phyloP scores from a whole-genome alignment of 768 basidiomycete species.

The Naganishia onofrii region DNA sequence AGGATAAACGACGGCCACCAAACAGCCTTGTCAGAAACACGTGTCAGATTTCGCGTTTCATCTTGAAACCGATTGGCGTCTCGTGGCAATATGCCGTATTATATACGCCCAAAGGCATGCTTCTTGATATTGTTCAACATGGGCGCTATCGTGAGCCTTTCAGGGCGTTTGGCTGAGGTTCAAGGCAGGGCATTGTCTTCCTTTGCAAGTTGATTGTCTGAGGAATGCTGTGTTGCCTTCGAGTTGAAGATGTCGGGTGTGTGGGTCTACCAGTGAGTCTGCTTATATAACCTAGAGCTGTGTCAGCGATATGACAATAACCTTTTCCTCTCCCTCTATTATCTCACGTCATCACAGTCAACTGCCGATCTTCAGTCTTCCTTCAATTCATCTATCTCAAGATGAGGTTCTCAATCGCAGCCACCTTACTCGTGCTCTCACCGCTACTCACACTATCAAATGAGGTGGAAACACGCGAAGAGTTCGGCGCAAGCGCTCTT shows the following conservation, averaged over 20 bases:
- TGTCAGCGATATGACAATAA: background rate
- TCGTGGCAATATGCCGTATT: background rate
- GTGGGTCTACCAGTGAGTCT: background rate
- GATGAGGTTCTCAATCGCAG: constrained; percentile 4
- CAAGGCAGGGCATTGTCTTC: background rate
- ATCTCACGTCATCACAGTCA: background rate
- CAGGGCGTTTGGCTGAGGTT: background rate
- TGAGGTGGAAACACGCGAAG: too few relatives aligned
- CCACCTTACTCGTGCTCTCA: background rate
- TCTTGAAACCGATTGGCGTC: background rate
- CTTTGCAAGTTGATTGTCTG: background rate
- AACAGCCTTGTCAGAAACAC: background rate
- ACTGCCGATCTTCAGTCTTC: background rate
- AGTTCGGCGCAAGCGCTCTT: too few relatives aligned
- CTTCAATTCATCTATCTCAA: background rate
- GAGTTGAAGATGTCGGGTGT: background rate
- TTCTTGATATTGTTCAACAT: background rate
- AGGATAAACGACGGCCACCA: too few relatives aligned
- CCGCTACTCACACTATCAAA: background rate
- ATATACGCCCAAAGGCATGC: background rate
- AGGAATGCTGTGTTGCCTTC: background rate
- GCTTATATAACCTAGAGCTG: too few relatives aligned
- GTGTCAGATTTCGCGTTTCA: background rate
- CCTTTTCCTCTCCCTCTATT: background rate
- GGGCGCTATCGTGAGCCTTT: background rate